phyloP scores from a whole-genome alignment of 495 filamentous ascomycete genomes.

The Aspergillus baeticus region DNA sequence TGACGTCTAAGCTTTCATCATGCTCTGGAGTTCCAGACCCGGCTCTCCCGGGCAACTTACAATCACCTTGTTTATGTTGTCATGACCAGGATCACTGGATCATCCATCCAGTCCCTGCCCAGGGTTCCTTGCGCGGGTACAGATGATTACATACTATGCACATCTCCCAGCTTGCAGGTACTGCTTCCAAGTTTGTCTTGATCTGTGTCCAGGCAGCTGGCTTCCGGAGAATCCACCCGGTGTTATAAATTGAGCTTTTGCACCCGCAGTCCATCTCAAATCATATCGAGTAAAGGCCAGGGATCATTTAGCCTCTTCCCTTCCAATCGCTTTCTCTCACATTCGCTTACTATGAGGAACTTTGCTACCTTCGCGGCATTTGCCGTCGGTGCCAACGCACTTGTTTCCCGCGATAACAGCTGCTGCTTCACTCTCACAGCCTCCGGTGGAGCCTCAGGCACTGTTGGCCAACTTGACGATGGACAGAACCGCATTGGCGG shows the following conservation, averaged over 20 bases:
- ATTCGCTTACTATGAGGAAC: conserved; percentile 30
- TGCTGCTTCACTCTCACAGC: conserved; percentile 54
- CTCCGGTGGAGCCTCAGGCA: conserved; percentile 45
- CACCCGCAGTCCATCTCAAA: conserved; percentile 63
- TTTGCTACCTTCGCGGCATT: conserved; percentile 37
- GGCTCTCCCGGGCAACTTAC: conserved; percentile 14
- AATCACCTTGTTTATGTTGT: conserved; percentile 8
- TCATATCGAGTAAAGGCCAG: conserved; percentile 35
- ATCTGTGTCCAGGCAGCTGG: not conserved
- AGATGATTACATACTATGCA: conserved; percentile 12
- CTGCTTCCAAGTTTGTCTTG: not conserved
- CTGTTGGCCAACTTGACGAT: conserved; percentile 52
- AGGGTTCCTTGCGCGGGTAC: conserved; percentile 14
- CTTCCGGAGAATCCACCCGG: conserved; percentile 9
- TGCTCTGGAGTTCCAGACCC: conserved; percentile 17
- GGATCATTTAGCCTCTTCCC: conserved; percentile 6
- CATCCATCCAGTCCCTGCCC: conserved; percentile 8
- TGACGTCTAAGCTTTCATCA: conserved; percentile 18
- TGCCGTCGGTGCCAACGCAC: conserved; percentile 38
- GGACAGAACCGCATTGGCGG: conserved; percentile 56
- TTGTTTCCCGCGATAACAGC: conserved; percentile 35
- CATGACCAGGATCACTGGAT: conserved; percentile 6
- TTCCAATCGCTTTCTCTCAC: conserved; percentile 11
- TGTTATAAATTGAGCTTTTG: conserved; percentile 51
- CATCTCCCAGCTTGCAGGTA: too few relatives aligned